These are phyloP conservation scores for Epichloe amarillans DNA, from an alignment of 2,329 filamentous ascomycete genomes.

Conservation along the genomic window DNA sequence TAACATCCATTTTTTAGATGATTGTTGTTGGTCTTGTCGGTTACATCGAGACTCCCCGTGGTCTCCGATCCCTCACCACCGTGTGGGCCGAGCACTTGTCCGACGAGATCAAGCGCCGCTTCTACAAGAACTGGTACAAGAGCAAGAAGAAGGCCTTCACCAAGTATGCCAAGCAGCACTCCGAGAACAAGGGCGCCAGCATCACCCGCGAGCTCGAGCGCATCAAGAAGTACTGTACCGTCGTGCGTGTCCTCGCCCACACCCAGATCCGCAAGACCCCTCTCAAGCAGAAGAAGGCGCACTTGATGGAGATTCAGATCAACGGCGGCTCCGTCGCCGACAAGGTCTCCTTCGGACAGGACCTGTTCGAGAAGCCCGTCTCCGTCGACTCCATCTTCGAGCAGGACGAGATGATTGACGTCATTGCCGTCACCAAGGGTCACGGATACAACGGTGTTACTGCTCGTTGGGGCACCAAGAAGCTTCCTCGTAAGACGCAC, in stretches of 20 bases:
- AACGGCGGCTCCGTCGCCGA: constrained; percentile 93
- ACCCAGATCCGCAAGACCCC: constrained; percentile 98
- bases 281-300: constrained; percentile 99
- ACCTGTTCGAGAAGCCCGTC: constrained; percentile 98
- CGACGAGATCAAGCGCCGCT: constrained; percentile 97
- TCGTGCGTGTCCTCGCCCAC: constrained; percentile 97
- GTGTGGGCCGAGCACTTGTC: constrained; percentile 99
- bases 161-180: constrained; percentile 99
- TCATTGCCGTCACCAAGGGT: constrained; percentile 99
- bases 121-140: constrained; percentile 99
- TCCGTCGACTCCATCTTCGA: constrained; percentile 91
- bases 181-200: constrained; percentile 77
- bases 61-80: constrained; percentile 97
- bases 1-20: constrained; percentile 67
- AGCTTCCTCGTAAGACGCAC: constrained; percentile 99
- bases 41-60: constrained; percentile 99
- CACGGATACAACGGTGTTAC: constrained; percentile 98
- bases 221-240: constrained; percentile 99
- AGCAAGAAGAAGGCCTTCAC: constrained; percentile 99
- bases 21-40: constrained; percentile 99
- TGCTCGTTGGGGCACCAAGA: constrained; percentile 98
- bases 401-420: constrained; percentile 98
- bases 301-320: constrained; percentile 99
- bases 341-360: constrained; percentile 93
- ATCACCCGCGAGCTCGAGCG: constrained; percentile 97